Base-by-base conservation (phyloP, 179 eudicot species). In the Gypsophila paniculata region DNA sequence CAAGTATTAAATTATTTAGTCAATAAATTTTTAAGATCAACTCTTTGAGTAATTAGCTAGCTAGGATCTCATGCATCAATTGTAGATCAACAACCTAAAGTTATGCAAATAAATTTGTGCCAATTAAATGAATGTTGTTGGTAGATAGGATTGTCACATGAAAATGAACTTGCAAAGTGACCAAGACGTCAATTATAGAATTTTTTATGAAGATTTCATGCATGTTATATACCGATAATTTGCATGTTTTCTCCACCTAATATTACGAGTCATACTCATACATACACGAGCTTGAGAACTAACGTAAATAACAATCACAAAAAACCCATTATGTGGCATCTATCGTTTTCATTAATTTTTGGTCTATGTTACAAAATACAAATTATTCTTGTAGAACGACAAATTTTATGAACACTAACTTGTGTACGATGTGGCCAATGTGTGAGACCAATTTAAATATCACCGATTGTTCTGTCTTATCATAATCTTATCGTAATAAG, bases 211-310 rank as follows among this genome's bases (percentile, higher is more conserved):
- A 69, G 58, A 69, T 75, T 52, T 75, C 3, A 63, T 52, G 70
- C 74, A 70, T 62, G 70, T 70, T 69, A 65, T 46, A 46, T 4
- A 46, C 52, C 15, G 52, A 46, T 68, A 36, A 62, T 63, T 55
- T 53, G 74, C 78, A 75, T 74, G 26, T 62, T 70, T 75, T 70
- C 39, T 12, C 65, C 70, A 70, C 59, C 49, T 61, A 70, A 42
- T 25, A 17, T 62, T 39, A 52, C 44, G 70, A 75, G 70, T 70
- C 55, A 52, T 22, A 75, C 72, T 4, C 34, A 29, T 29, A 29
- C 34, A 29, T 29, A 29, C 34, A 29, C 4, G 34, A 63, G 18
- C 49, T 62, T 51, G 9, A 66, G 63, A 29, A 42, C 10, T 12
- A 11, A 29, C 34, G 36, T 26, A 52, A 26, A 22, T 38, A 48